phyloP scores from a whole-genome alignment of 345 rosid genomes.

The Eutrema yunnanense region DNA sequence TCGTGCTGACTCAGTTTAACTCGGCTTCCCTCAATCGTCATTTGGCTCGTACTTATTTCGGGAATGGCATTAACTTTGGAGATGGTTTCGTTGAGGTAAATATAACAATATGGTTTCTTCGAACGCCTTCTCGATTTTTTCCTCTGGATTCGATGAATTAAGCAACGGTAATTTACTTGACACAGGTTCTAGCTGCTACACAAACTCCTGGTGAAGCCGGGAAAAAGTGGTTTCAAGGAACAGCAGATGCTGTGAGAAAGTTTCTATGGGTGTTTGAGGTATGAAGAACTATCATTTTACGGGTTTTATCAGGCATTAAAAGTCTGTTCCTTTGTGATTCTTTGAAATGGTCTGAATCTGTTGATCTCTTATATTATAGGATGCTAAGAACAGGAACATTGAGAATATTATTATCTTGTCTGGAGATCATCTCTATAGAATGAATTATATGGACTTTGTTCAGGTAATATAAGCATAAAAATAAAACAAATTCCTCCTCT shows the following conservation, averaged over 20 bases:
- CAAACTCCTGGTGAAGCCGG: conserved; percentile 96
- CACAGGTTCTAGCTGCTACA: conserved; percentile 93
- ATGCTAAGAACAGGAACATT: conserved; percentile 72
- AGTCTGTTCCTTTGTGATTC: neutral
- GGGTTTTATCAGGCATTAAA: neutral
- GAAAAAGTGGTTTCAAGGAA: conserved; percentile 94
- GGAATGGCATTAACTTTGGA: conserved; percentile 89
- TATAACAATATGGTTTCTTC: neutral
- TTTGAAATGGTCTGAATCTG: neutral
- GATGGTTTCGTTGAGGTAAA: conserved; percentile 96
- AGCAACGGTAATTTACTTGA: neutral
- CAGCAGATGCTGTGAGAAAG: conserved; percentile 99
- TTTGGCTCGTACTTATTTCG: conserved; percentile 80
- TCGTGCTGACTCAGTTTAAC: conserved; percentile 89
- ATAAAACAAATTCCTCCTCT: neutral
- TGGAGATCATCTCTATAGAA: conserved; percentile 90
- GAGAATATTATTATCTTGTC: conserved; percentile 74
- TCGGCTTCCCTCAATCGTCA: conserved; percentile 95
- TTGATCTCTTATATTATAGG: conserved; percentile 40
- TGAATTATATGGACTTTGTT: conserved; percentile 83
- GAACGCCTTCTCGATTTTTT: neutral
- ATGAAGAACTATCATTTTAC: neutral
- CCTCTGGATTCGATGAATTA: neutral
- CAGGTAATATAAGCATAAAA: conserved; percentile 40
- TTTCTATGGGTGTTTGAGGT: conserved; percentile 98